Conservation (phyloP, 768 basidiomycete species). For the Lactarius deliciosus region DNA sequence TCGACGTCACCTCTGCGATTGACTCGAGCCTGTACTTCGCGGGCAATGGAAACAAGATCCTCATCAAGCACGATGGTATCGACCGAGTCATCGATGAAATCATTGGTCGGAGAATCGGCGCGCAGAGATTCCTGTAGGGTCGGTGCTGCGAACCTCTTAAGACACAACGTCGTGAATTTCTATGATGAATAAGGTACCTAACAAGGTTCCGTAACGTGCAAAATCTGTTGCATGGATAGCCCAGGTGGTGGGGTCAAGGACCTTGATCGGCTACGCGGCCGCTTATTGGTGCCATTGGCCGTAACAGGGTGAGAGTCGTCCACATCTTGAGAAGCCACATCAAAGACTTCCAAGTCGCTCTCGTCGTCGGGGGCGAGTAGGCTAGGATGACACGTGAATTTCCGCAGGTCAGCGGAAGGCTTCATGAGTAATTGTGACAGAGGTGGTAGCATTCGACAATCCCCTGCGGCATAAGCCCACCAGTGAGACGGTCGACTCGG, state of each 20-base stretch:
- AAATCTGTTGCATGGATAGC: slow-evolving; percentile 52
- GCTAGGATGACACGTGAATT: slow-evolving; percentile 30
- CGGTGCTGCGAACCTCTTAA: slow-evolving; percentile 41
- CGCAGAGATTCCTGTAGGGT: slow-evolving; percentile 45
- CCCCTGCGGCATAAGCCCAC: background rate
- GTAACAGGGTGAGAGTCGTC: slow-evolving; percentile 39
- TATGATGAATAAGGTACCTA: slow-evolving; percentile 42
- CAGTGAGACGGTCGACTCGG: background rate
- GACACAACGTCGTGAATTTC: slow-evolving; percentile 15
- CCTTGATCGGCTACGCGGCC: slow-evolving; percentile 57
- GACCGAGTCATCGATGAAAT: slow-evolving; percentile 44
- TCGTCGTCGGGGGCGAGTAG: slow-evolving; percentile 48
- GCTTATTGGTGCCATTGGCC: slow-evolving; percentile 33
- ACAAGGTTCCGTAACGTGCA: slow-evolving; percentile 61
- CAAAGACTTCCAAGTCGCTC: slow-evolving; percentile 44
- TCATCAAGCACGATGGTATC: slow-evolving; percentile 57
- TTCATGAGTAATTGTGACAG: background rate
- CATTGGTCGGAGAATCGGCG: slow-evolving; percentile 48
- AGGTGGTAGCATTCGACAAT: background rate
- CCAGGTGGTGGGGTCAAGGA: slow-evolving; percentile 79
- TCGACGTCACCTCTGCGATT: slow-evolving; percentile 30
- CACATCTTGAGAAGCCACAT: slow-evolving; percentile 28
- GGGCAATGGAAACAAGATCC: slow-evolving; percentile 60
- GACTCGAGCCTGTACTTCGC: slow-evolving; percentile 38
- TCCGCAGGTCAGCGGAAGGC: background rate